Conservation (phyloP, 768 basidiomycete species). For the Sarcodon aspratus region DNA sequence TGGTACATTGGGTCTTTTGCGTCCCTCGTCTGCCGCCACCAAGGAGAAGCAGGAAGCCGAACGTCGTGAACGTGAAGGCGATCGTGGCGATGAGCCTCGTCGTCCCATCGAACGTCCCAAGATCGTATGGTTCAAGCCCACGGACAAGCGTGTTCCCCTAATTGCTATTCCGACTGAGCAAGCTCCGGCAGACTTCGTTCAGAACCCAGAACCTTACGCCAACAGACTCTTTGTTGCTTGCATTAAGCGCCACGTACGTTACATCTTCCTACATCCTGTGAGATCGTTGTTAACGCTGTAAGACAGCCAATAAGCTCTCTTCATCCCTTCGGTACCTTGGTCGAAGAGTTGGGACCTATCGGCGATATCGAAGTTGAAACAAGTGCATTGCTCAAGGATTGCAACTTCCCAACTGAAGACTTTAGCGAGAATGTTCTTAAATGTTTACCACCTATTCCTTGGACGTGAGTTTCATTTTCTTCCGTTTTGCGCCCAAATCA, state of each 20-base stretch:
- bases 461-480: slow-evolving; percentile 51
- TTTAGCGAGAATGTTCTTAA: slow-evolving; percentile 93
- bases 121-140: slow-evolving; percentile 99
- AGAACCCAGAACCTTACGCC: slow-evolving; percentile 84
- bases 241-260: slow-evolving; percentile 90
- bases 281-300: slow-evolving; percentile 2
- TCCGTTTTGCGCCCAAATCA: slow-evolving; percentile 3
- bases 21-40: slow-evolving; percentile 93
- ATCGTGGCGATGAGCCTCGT: slow-evolving; percentile 75
- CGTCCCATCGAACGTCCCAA: slow-evolving; percentile 87
- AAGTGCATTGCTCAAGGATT: slow-evolving; percentile 93
- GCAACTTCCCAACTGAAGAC: slow-evolving; percentile 97
- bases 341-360: slow-evolving; percentile 95
- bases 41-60: slow-evolving; percentile 99
- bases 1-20: slow-evolving; percentile 88
- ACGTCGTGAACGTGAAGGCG: slow-evolving; percentile 92
- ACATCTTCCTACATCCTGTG: slow-evolving; percentile 5
- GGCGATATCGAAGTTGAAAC: slow-evolving; percentile 99
- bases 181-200: slow-evolving; percentile 91
- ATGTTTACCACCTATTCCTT: slow-evolving; percentile 92
- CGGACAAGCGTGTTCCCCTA: slow-evolving; percentile 95
- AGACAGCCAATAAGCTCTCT: slow-evolving; percentile 83
- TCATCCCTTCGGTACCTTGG: slow-evolving; percentile 96
- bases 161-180: slow-evolving; percentile 99
- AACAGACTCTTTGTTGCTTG: slow-evolving; percentile 93